Evolutionary conservation across 805 yeast genomes (phyloP), one percentile per base, ranked within the genome.

Genomic region (Candida morakotiae): DNA sequence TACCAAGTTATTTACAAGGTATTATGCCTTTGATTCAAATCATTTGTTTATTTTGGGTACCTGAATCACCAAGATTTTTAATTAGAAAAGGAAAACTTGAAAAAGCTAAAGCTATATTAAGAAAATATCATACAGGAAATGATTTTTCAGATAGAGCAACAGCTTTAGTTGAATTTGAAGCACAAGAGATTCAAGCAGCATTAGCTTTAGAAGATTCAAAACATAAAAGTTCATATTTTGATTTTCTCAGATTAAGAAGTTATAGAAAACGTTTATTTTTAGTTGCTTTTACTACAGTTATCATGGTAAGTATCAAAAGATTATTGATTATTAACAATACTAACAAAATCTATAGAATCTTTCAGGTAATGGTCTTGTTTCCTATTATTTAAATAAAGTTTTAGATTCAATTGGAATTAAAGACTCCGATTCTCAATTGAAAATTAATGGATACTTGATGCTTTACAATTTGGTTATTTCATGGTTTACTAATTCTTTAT

Each of bases 1-100:
- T 76, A 37, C 82, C 83, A 27, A 63, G 77, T 9, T 64, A 64
- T 35, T 41, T 77, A 28, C 83, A 77, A 55, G 75, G 70, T 28
- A 49, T 62, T 13, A 57, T 71, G 44, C 79, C 82, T 2, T 17
- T 66, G 2, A 13, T 69, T 17, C 78, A 73, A 48, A 16, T 62
- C 7, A 2, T 43, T 2, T 48, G 64, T 20, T 42, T 69, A 29
- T 65, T 53, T 56, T 44, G 52, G 33, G 60, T 70, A 37, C 80
- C 80, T 16, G 78, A 73, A 49, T 65, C 72, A 11, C 79, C 79
- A 42, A 58, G 78, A 49, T 73, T 40, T 47, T 59, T 62, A 33
- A 49, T 72, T 35, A 54, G 64, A 18, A 63, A 62, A 42, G 73
- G 70, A n/a, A 56, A 63, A 39, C 41, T 53, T 30, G 72, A 64